Evolutionary conservation across 2,329 filamentous ascomycete genomes (phyloP).

Genomic region (Xylaria sp.): DNA sequence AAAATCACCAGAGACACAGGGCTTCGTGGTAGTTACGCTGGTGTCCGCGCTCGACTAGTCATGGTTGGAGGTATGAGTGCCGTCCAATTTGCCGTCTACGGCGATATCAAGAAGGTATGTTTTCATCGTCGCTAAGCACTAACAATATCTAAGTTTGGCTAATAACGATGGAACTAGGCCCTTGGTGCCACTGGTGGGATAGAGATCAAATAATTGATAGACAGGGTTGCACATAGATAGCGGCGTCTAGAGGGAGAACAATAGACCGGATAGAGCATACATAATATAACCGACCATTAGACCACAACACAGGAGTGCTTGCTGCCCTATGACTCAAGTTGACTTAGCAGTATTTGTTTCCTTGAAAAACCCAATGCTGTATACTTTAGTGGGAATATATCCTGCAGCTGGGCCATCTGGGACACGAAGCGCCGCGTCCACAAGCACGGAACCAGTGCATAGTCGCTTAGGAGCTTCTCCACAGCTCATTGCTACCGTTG

Average conservation of each 20-base stretch:
- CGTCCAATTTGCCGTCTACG: constrained; percentile 37
- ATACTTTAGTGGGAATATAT: too few species aligned
- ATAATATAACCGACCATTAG: too few species aligned
- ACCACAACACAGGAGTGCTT: too few species aligned
- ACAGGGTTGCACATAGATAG: not conserved
- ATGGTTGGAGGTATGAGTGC: constrained; percentile 40
- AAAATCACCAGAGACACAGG: constrained; percentile 36
- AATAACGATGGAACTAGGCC: constrained; percentile 11
- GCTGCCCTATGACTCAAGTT: too few species aligned
- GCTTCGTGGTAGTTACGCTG: constrained; percentile 35
- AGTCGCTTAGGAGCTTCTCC: too few species aligned
- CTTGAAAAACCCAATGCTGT: not conserved
- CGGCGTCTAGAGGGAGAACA: not conserved
- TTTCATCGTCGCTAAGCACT: not conserved
- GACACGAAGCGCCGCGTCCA: too few species aligned
- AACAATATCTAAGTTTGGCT: not conserved
- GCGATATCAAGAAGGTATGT: constrained; percentile 35
- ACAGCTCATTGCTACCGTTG: too few species aligned
- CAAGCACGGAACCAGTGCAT: too few species aligned
- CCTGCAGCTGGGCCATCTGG: too few species aligned
- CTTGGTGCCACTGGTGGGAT: constrained; percentile 19
- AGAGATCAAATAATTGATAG: constrained; percentile 15
- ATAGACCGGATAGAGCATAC: not conserved
- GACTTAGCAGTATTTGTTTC: not conserved
- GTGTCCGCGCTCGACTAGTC: constrained; percentile 34